Conservation (phyloP, 805 yeast species). For the Kodamaea leandrae region DNA sequence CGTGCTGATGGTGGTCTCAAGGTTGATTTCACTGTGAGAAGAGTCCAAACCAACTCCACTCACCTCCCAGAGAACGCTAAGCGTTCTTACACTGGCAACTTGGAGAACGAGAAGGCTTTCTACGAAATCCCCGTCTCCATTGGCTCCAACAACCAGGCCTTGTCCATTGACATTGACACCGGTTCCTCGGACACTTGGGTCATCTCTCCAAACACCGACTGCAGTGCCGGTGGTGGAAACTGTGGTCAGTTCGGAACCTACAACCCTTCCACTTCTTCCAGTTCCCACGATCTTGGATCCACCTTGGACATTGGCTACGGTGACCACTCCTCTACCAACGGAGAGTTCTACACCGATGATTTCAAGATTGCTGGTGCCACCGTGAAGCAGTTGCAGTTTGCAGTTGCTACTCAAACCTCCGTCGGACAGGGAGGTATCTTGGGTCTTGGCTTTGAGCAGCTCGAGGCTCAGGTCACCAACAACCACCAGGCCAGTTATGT, state of each 20-base stretch:
- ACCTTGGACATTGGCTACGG: constrained; percentile 1
- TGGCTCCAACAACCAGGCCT: constrained; percentile 12
- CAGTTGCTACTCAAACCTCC: constrained; percentile 14
- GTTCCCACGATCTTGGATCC: constrained; percentile 4
- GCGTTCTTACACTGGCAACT: no score
- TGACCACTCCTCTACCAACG: constrained; percentile 4
- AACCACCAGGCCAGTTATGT: constrained; percentile 15
- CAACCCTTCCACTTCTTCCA: constrained; percentile 10
- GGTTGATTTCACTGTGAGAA: no score
- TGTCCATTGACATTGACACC: constrained; percentile 16
- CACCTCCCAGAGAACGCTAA: no score
- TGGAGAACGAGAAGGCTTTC: background rate
- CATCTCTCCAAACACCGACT: background rate
- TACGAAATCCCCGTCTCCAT: background rate
- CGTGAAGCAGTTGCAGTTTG: constrained; percentile 9
- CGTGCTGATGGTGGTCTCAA: no score
- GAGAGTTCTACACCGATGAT: constrained; percentile 4
- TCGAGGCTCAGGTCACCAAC: background rate
- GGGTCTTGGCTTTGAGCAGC: constrained; percentile 6
- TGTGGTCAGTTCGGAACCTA: constrained; percentile 9
- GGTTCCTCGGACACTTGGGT: constrained; percentile 12
- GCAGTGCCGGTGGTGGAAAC: constrained; percentile 2
- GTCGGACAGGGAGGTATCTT: constrained; percentile 25
- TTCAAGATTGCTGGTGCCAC: constrained; percentile 7
- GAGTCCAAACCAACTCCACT: no score